Conservation (phyloP, 2,329 filamentous ascomycete species). For the Nemania diffusa region DNA sequence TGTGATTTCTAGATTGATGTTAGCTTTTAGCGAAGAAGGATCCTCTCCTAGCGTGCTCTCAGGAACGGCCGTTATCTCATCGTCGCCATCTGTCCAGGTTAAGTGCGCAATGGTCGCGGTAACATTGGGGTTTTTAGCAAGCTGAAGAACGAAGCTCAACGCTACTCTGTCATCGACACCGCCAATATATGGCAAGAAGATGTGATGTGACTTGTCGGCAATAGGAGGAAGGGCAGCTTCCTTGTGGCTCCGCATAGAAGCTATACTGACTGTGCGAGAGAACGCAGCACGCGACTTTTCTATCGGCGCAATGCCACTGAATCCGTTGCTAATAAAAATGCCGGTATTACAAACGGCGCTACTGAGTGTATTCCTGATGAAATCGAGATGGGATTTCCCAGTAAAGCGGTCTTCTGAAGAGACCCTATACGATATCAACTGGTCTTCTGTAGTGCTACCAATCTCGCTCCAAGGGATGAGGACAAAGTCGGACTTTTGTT, state of each 20-base stretch:
- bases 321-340: conserved; percentile 78
- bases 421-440: conserved; percentile 54
- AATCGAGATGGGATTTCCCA: conserved; percentile 73
- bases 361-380: conserved; percentile 75
- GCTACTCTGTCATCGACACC: conserved; percentile 84
- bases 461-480: conserved; percentile 92
- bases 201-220: conserved; percentile 77
- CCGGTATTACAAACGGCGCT: conserved; percentile 74
- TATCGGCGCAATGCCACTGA: conserved; percentile 51
- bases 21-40: conserved; percentile 38
- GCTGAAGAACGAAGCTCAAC: conserved; percentile 82
- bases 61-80: conserved; percentile 42
- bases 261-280: conserved; percentile 61
- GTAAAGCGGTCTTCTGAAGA: conserved; percentile 68
- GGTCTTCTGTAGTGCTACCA: conserved; percentile 76
- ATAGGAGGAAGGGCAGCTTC: conserved; percentile 68
- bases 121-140: conserved; percentile 81
- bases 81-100: conserved; percentile 45
- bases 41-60: conserved; percentile 38
- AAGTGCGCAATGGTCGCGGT: conserved; percentile 80
- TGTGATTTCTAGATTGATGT: conserved; percentile 48
- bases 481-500: conserved; percentile 77
- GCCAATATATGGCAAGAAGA: conserved; percentile 89
- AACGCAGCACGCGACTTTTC: conserved; percentile 53
- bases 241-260: conserved; percentile 69